Percentiles rank a stretch among this genome's conserved stretches.
Evolutionary conservation across 768 basidiomycete species (phyloP).

Genomic region (Rhizopogon salebrosus): DNA sequence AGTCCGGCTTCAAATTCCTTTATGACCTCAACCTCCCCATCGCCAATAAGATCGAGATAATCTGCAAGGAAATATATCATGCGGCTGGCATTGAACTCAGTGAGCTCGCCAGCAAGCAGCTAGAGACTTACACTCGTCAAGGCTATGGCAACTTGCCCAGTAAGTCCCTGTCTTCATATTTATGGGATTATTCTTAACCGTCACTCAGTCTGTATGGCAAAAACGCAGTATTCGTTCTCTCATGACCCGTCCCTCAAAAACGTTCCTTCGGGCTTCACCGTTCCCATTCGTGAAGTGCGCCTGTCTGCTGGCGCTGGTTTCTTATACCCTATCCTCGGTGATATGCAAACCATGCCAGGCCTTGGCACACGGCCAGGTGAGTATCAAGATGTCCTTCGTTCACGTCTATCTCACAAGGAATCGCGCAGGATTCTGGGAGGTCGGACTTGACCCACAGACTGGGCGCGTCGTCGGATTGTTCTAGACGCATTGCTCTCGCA

Average conservation of each 20-base stretch:
- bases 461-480: slow-evolving; percentile 86
- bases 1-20: slow-evolving; percentile 87
- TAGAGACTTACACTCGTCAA: slow-evolving; percentile 89
- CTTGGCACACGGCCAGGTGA: slow-evolving; percentile 84
- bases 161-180: slow-evolving; percentile 32
- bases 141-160: slow-evolving; percentile 78
- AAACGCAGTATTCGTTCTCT: slow-evolving; percentile 97
- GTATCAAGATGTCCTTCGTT: slow-evolving; percentile 9
- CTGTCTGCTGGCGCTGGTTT: slow-evolving; percentile 93
- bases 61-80: slow-evolving; percentile 89
- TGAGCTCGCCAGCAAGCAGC: slow-evolving; percentile 76
- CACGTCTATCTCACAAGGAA: slow-evolving; percentile 5
- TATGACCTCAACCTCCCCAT: slow-evolving; percentile 83
- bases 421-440: slow-evolving; percentile 81
- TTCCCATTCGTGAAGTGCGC: slow-evolving; percentile 85
- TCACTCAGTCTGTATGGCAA: slow-evolving; percentile 85
- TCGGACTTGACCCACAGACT: slow-evolving; percentile 71
- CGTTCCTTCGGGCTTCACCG: slow-evolving; percentile 86
- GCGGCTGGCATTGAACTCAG: slow-evolving; percentile 88
- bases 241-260: slow-evolving; percentile 90
- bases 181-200: slow-evolving; percentile 3
- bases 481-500: slow-evolving; percentile 30
- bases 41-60: slow-evolving; percentile 82
- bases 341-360: slow-evolving; percentile 99
- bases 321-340: slow-evolving; percentile 91